Conservation (phyloP, 352 stramenopile genomes). For the Phytophthora cryptogea region DNA sequence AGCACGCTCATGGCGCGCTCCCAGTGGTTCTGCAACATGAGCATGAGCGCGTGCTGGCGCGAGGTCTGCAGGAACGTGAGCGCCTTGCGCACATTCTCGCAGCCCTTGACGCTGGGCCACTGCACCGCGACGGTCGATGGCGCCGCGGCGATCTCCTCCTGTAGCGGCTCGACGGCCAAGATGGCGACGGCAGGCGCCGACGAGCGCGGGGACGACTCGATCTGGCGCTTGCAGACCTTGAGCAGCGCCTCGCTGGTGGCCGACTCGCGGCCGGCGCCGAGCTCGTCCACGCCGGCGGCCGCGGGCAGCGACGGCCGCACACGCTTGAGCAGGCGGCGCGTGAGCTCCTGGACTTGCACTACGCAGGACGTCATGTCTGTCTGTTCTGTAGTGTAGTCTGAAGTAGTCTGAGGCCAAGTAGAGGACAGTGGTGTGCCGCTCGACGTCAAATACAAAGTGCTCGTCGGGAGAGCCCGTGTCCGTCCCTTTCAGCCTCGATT, state of each 20-base stretch:
- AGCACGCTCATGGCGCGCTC: constrained; percentile 70
- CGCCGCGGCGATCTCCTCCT: constrained; percentile 17
- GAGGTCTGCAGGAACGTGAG: constrained; percentile 71
- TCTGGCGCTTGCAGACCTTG: constrained; percentile 64
- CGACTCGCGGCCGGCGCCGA: constrained; percentile 18
- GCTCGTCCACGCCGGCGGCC: constrained; percentile 20
- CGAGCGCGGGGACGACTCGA: constrained; percentile 56
- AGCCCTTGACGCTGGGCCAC: constrained; percentile 57
- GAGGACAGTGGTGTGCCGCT: constrained; percentile 10
- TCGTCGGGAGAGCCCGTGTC: constrained; percentile 16
- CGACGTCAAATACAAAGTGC: constrained; percentile 41
- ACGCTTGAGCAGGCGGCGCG: constrained; percentile 47
- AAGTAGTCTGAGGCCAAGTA: not conserved
- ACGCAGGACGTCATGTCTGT: constrained; percentile 55
- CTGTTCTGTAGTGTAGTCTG: constrained; percentile 3
- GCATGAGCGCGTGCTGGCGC: constrained; percentile 68
- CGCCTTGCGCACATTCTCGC: constrained; percentile 67
- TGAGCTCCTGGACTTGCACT: constrained; percentile 44
- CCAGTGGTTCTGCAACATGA: constrained; percentile 84
- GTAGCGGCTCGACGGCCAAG: constrained; percentile 10
- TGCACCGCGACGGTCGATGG: constrained; percentile 3
- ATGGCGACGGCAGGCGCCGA: constrained; percentile 3
- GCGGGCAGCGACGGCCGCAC: constrained; percentile 40
- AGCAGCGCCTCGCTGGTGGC: constrained; percentile 50
- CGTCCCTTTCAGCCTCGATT: constrained; percentile 25